Evolutionary conservation across 352 stramenopile species (phyloP), one percentile per base, ranked within the genome.

Genomic region (Phytopythium vexans): DNA sequence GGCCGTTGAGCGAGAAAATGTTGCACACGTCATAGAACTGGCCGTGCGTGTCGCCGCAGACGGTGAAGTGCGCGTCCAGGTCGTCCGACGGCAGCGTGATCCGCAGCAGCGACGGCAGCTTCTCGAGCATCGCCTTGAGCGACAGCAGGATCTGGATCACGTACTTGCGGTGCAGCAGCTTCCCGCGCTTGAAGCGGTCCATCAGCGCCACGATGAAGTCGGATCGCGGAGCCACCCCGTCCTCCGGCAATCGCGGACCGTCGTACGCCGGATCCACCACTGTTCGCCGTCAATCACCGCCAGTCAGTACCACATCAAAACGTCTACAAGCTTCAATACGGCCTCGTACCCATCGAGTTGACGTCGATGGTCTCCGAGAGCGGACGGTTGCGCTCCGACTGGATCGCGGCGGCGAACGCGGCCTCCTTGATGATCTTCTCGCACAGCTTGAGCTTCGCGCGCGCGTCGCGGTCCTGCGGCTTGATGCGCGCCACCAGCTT

Each of bases 11-110:
- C 50, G 98, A 85, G 69, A 99, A 99, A 63, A 99, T 99, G 74
- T 99, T 98, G 65, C 98, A 93, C 35, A 99, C 88, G 68, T 99
- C 97, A 72, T 99, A 99, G 68, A 98, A 99, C 77, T 99, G 97
- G 11, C 97, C 97, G 72, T 99, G 97, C 1, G 97, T 99, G 71
- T 99, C 97, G 45, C 97, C 97, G 62, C 97, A 99, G 15, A 99
- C 89, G 6, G 89, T 98, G 62, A 98, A 90, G 62, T 92, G 85
- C 39, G 83, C 77, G 33, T 94, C 78, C 7, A 59, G 42, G 3
- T 70, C 56, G 31, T 84, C 68, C 3, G 50, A 50, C 1, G 70
- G 63, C 6, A 95, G 62, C 50, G 69, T 63, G 36, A 95, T 74
- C 41, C 95, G 82, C 57, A 98, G 79, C n/a, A 99, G 72, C 15